Base-by-base conservation (phyloP, 164 flowering plant species). In the Hamamelis virginiana region DNA sequence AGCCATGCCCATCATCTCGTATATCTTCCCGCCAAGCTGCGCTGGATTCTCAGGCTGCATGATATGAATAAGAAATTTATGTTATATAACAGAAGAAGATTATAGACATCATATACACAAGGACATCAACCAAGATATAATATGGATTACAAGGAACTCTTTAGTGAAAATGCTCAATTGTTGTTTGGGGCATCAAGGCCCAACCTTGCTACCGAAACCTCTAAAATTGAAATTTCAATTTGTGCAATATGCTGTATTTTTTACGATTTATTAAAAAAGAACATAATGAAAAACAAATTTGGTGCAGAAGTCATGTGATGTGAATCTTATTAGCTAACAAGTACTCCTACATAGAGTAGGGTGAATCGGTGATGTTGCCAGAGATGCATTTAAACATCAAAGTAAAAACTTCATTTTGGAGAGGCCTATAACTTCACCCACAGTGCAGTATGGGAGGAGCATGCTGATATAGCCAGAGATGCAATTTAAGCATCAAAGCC, bases 1-100 rank as follows among this genome's bases (percentile, higher is more conserved):
- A 50, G 96, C 98, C 79, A 83, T 64, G 43, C 82, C 80, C 97
- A 96, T 92, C 99, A 96, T 91, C 82, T 88, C 96, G 58, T 96
- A 93, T 69, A 96, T 92, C 80, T 96, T 96, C n/a, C 92, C 97
- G 55, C 98, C 95, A 44, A 96, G 92, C 69, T 96, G 82, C 0
- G 98, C 85, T 22, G 99, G 99, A 80, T 90, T 88, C 59, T 96
- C 99, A 55, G 98, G 96, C 99, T 96, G 94, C 79, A 79, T 5
- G 25, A 64, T 78, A 79, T 5, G 25, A 64, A 63, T 16, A 52
- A 67, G 21, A 46, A 73, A 18, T 22, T 50, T 18, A 66, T 51
- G 28, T 50, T 10, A 27, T n/a, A 50, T 51, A 23, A 28, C 66
- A 67, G 14, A 43, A 23, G 6, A 44, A 1, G 4, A 26, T n/a